A percentile compares a stretch with the other conserved stretches of the same genome.
Evolutionary conservation across 2,329 filamentous ascomycete species (phyloP).

Genomic region (Fusarium hainanense): DNA sequence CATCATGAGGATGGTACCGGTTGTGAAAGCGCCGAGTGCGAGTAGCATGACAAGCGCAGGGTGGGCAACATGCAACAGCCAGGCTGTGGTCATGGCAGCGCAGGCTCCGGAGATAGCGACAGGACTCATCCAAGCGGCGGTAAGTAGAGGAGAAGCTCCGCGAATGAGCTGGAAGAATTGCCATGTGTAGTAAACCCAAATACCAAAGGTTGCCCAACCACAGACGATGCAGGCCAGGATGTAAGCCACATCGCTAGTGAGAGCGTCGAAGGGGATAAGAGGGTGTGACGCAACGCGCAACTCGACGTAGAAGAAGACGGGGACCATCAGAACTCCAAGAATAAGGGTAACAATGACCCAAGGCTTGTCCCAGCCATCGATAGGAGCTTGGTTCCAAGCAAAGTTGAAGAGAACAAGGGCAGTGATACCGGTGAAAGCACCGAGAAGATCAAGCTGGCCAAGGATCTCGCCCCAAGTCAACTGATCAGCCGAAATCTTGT

Average conservation of each 20-base stretch:
- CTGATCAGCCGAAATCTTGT: slow-evolving; percentile 20
- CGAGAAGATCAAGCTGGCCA: slow-evolving; percentile 54
- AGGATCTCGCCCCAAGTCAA: slow-evolving; percentile 38
- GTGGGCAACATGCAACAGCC: slow-evolving; percentile 51
- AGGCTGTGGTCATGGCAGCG: slow-evolving; percentile 58
- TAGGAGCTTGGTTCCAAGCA: slow-evolving; percentile 73
- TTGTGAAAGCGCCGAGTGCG: slow-evolving; percentile 57
- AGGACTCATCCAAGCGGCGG: slow-evolving; percentile 58
- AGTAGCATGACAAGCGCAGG: slow-evolving; percentile 57
- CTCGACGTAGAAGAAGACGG: slow-evolving; percentile 68
- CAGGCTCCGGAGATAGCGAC: slow-evolving; percentile 56
- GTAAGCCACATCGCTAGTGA: slow-evolving; percentile 62
- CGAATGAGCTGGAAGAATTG: slow-evolving; percentile 60
- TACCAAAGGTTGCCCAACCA: slow-evolving; percentile 66
- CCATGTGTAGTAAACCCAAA: slow-evolving; percentile 64
- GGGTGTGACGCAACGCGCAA: slow-evolving; percentile 59
- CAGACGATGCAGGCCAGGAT: slow-evolving; percentile 65
- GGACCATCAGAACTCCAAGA: slow-evolving; percentile 65
- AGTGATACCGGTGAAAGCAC: slow-evolving; percentile 59
- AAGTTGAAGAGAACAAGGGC: slow-evolving; percentile 73
- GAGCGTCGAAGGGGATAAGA: slow-evolving; percentile 65
- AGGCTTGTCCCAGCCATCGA: slow-evolving; percentile 67
- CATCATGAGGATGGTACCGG: slow-evolving; percentile 57
- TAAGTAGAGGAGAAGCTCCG: slow-evolving; percentile 55
- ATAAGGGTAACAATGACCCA: slow-evolving; percentile 69